Base-by-base conservation (phyloP, 495 filamentous ascomycete species). In the Podospora sp. region DNA sequence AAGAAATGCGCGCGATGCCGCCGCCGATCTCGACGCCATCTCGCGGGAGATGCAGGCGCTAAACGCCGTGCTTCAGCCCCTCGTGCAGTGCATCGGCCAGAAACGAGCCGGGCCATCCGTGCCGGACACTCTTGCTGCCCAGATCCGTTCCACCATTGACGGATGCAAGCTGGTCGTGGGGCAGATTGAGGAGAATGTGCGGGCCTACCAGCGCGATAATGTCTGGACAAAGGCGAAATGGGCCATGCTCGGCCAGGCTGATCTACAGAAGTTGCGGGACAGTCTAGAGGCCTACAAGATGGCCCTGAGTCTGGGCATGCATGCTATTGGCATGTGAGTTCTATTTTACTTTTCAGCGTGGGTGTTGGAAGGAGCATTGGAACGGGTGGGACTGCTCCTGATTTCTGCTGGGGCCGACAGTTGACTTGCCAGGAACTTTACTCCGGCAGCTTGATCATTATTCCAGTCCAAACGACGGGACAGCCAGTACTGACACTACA, bases 21-120 rank as follows among this genome's bases (percentile, higher is more conserved):
- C 62, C 25, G 9, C 20, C 8, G 62, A 64, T 46, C 46, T 64
- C 14, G 62, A 64, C n/a, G 62, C 46, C 62, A n/a, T 64, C 35
- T 55, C 50, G 16, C 25, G 21, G 3, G 62, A 64, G 29, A 25
- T 64, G 8, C 62, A 55, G 12, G 62, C 49, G 4, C 62, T 64
- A 22, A 20, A 46, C 24, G 24, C 49, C 25, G 21, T 64, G 22
- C 62, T 64, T 49, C 21, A 55, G 18, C 49, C 62, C 2, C 62
- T 64, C 24, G 46, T 22, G 22, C 26, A 21, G 1, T 29, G 24
- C 26, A 27, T 24, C 24, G 33, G 9, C 16, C 20, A 14, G 27
- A 4, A 12, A 18, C 22, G 24, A 22, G 3, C 29, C 8, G 8
- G 29, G 29, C 8, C 24, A 22, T 27, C 24, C 6, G 16, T 59